Evolutionary conservation across 2,329 filamentous ascomycete genomes (phyloP).

Genomic region (Achaetomium macrosporum): DNA sequence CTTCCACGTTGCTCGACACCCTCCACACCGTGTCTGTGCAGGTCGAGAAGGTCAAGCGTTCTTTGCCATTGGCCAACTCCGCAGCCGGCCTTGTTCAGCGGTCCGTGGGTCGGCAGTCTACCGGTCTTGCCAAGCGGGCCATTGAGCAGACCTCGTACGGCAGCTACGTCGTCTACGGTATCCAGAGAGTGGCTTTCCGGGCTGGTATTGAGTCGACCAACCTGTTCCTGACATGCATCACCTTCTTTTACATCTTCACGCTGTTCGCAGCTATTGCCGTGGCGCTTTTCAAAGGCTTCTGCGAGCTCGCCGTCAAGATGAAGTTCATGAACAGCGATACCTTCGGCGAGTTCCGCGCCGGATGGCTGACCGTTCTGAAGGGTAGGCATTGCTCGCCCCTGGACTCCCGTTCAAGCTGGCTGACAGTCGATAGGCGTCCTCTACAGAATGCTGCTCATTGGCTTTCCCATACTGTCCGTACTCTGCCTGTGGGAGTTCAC

Average conservation of each 20-base stretch:
- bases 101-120: conserved; percentile 27
- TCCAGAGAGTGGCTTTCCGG: conserved; percentile 76
- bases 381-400: conserved; percentile 35
- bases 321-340: conserved; percentile 73
- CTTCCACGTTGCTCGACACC: conserved; percentile 65
- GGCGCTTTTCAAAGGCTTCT: conserved; percentile 66
- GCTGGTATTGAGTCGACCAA: conserved; percentile 75
- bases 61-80: conserved; percentile 29
- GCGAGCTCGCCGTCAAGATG: conserved; percentile 63
- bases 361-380: conserved; percentile 79
- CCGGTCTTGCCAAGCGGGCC: conserved; percentile 31
- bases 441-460: conserved; percentile 76
- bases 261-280: conserved; percentile 64
- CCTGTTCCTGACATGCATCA: conserved; percentile 76
- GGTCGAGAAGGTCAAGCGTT: conserved; percentile 53
- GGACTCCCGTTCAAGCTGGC: background rate
- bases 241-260: conserved; percentile 76
- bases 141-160: conserved; percentile 37
- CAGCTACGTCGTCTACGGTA: conserved; percentile 59
- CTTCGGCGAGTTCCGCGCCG: conserved; percentile 80
- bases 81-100: conserved; percentile 41
- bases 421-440: conserved; percentile 46
- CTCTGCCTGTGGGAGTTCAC: conserved; percentile 84
- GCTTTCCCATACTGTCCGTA: conserved; percentile 78
- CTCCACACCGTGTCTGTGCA: conserved; percentile 66